Conservation (phyloP, 768 basidiomycete genomes). For the Tubosaeta sp. region DNA sequence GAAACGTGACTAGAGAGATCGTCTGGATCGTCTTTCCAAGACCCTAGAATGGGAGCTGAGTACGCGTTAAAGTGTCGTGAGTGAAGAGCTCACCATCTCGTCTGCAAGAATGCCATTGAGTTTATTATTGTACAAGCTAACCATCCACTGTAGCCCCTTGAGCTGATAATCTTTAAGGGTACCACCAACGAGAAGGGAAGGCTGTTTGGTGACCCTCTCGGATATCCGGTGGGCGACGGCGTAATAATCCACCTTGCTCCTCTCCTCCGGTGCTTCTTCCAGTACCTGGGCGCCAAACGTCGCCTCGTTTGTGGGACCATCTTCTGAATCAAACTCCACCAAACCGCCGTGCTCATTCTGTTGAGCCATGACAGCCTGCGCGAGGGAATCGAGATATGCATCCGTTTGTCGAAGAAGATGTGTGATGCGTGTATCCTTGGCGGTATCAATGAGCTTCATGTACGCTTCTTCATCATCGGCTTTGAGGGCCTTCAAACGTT, state of each 20-base stretch:
- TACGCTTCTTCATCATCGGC: conserved; percentile 99
- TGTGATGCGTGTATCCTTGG: conserved; percentile 98
- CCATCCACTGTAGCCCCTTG: conserved; percentile 98
- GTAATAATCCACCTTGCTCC: conserved; percentile 90
- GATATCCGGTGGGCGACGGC: conserved; percentile 90
- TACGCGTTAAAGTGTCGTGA: conserved; percentile 1
- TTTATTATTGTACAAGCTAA: conserved; percentile 93
- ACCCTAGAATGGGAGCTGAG: conserved; percentile 49
- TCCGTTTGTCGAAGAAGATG: conserved; percentile 95
- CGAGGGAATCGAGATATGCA: conserved; percentile 88
- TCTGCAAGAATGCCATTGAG: conserved; percentile 94
- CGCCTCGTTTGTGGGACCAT: conserved; percentile 75
- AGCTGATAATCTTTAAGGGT: conserved; percentile 93
- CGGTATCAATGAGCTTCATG: conserved; percentile 97
- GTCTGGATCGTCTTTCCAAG: conserved; percentile 95
- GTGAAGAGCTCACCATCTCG: conserved; percentile 63
- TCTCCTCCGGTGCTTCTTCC: conserved; percentile 56
- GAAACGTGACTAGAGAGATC: conserved; percentile 91
- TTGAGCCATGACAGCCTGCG: conserved; percentile 89
- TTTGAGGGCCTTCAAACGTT: conserved; percentile 96
- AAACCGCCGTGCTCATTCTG: conserved; percentile 63
- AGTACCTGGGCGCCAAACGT: conserved; percentile 83
- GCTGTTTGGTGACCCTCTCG: conserved; percentile 78
- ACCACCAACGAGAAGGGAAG: conserved; percentile 74
- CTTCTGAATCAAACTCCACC: conserved; percentile 55